phyloP scores from a whole-genome alignment of 228 moss, liverwort and hornwort genomes.

The Sphagnum magellanicum region DNA sequence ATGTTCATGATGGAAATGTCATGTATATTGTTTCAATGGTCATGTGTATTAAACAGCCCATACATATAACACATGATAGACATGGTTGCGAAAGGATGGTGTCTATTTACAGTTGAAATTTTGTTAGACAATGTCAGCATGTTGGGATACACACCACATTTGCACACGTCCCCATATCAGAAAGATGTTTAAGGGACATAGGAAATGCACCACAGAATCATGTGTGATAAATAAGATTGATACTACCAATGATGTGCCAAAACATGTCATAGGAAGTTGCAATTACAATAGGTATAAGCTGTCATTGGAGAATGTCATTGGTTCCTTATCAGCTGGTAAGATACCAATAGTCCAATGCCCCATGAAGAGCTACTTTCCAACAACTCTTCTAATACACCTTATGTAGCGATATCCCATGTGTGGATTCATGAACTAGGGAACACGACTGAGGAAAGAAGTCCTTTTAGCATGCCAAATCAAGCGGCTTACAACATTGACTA shows the following conservation, averaged over 20 bases:
- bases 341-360: slow-evolving; percentile 6
- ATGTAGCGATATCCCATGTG: slow-evolving; percentile 23
- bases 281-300: neutral
- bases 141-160: neutral
- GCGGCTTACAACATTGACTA: slow-evolving; percentile 5
- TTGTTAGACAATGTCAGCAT: neutral
- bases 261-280: slow-evolving; percentile 5
- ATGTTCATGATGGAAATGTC: neutral
- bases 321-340: neutral
- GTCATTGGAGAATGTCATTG: slow-evolving; percentile 3
- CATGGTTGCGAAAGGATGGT: neutral
- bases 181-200: slow-evolving; percentile 1
- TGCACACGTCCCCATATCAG: neutral
- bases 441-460: slow-evolving; percentile 11
- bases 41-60: too few species aligned
- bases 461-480: slow-evolving; percentile 10
- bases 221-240: slow-evolving; percentile 7
- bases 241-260: slow-evolving; percentile 4
- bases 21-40: neutral
- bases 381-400: slow-evolving; percentile 10
- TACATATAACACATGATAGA: neutral
- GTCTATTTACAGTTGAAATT: neutral
- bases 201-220: slow-evolving; percentile 2
- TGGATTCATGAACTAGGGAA: slow-evolving; percentile 17
- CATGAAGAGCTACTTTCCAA: neutral